Evolutionary conservation across 441 rosid genomes (phyloP), one percentile per base, ranked within the genome.

Genomic region (Erodium texanum): DNA sequence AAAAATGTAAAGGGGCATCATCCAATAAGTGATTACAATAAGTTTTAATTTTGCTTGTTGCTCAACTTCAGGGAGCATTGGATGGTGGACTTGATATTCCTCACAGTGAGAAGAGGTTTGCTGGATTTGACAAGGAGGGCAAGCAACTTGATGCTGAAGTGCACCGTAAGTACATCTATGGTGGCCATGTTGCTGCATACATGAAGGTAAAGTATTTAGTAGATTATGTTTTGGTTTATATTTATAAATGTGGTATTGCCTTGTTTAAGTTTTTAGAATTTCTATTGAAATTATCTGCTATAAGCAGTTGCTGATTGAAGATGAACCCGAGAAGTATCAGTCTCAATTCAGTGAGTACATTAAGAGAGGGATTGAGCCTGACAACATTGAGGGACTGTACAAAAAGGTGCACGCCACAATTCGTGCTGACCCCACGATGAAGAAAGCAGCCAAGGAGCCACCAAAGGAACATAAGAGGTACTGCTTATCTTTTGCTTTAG

Each of bases 61-160:
- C n/a, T 16, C 69, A 41, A 56, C 64, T 50, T 1, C 75, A 89
- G 95, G 98, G 98, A 64, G 97, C 92, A 20, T 75, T 93, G 78
- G 97, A 93, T 43, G 98, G 96, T 58, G 97, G 97, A 20, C 76
- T 93, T 75, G 98, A 93, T 78, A 87, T 90, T 66, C 96, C 98
- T 1, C 98, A 93, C 80, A 87, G 97, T 64, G 97, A 93, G 52
- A 93, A 93, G 85, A 84, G 94, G 72, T 93, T 90, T 74, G 96
- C 97, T 12, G 96, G 98, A 2, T 93, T 88, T 72, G 68, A 82
- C 3, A 93, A 89, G 77, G 94, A 89, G 3, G 74, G 70, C 73
- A 90, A 93, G 69, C 87, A 85, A 71, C 97, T 90, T 10, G 93
- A 93, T 83, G 87, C 81, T 29, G 94, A 87, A 27, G 83, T 85